Percentiles rank a stretch among this genome's conserved stretches.
Evolutionary conservation across 2,329 filamentous ascomycete species (phyloP).

Genomic region (Hypomyces rosellus): DNA sequence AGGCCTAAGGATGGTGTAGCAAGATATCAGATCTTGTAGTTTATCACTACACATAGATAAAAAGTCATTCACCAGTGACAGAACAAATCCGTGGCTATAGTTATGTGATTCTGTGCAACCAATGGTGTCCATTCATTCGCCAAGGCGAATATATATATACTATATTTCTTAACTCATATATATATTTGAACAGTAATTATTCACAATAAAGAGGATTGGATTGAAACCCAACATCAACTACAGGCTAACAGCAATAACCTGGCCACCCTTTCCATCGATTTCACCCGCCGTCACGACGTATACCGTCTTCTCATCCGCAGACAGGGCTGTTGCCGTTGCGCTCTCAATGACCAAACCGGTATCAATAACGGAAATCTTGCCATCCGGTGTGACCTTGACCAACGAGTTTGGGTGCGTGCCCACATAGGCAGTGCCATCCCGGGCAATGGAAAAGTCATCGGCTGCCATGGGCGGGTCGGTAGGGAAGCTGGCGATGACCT

Average conservation of each 20-base stretch:
- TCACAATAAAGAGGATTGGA: background rate
- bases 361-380: background rate
- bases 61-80: too few species aligned
- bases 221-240: background rate
- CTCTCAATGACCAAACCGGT: slow-evolving; percentile 3
- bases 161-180: too few species aligned
- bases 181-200: too few species aligned
- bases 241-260: slow-evolving; percentile 7
- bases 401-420: slow-evolving; percentile 6
- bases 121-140: too few species aligned
- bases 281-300: slow-evolving; percentile 13
- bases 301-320: slow-evolving; percentile 13
- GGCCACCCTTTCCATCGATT: slow-evolving; percentile 8
- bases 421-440: slow-evolving; percentile 12
- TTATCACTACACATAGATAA: too few species aligned
- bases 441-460: slow-evolving; percentile 15
- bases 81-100: too few species aligned
- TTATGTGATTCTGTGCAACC: too few species aligned
- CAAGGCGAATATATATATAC: too few species aligned
- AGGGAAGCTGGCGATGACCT: slow-evolving; percentile 7
- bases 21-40: too few species aligned
- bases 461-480: slow-evolving; percentile 2
- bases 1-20: too few species aligned
- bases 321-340: slow-evolving; percentile 12
- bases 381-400: background rate